Evolutionary conservation across 257 asterid species (phyloP).

Genomic region (Ligustrum vulgare): DNA sequence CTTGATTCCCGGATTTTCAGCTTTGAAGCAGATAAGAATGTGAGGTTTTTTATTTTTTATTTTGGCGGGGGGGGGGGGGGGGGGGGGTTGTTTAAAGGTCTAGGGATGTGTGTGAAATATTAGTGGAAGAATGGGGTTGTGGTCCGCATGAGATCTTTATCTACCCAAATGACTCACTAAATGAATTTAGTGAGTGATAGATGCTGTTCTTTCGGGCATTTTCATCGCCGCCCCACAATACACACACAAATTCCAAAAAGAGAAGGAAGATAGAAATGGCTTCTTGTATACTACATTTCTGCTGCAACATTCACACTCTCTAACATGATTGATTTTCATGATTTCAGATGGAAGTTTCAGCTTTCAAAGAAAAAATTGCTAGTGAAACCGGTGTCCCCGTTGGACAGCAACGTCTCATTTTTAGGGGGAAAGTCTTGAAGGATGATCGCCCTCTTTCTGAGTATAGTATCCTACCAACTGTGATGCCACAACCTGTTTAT

Average conservation of each 20-base stretch:
- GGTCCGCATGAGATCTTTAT: not conserved
- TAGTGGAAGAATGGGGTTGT: not conserved
- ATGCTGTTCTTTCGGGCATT: not conserved
- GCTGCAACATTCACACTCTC: not conserved
- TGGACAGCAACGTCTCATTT: constrained; percentile 80
- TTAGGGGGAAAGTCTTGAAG: constrained; percentile 85
- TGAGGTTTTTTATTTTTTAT: constrained; percentile 28
- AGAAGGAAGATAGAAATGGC: not conserved
- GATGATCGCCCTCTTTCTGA: constrained; percentile 72
- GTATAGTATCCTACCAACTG: constrained; percentile 59
- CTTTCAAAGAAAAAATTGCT: constrained; percentile 79
- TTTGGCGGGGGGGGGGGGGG: too few relatives aligned
- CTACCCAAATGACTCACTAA: constrained; percentile 5
- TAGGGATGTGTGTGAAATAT: not conserved
- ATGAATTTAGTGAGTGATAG: not conserved
- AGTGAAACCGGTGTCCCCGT: constrained; percentile 70
- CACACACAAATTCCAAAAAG: not conserved
- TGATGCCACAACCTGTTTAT: not conserved
- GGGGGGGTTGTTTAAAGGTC: not conserved
- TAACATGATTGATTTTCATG: constrained; percentile 21
- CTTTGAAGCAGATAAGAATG: constrained; percentile 67
- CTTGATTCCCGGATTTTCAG: constrained; percentile 67
- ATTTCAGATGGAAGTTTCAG: constrained; percentile 63
- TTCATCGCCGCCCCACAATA: not conserved
- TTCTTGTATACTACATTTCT: not conserved